Evolutionary conservation across 495 filamentous ascomycete species (phyloP).

Genomic region (Neurospora sp.): DNA sequence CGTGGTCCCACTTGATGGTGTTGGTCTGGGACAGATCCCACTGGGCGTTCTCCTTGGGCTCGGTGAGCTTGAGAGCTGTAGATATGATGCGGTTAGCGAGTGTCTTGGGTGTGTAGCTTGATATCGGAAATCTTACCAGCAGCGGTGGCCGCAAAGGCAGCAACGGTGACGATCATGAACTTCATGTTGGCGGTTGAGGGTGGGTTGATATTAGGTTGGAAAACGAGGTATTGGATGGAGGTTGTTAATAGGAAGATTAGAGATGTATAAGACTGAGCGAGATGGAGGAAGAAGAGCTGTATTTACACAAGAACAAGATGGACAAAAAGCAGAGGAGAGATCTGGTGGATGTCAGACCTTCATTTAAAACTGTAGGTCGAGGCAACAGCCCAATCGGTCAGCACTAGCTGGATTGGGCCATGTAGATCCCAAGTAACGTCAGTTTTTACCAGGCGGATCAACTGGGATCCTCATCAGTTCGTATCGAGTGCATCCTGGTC

Average conservation of each 20-base stretch:
- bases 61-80: constrained; percentile 3
- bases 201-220: neutral
- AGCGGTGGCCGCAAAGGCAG: constrained; percentile 7
- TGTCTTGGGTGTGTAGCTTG: neutral
- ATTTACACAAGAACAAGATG: neutral
- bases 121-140: neutral
- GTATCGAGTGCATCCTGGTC: neutral
- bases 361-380: neutral
- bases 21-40: constrained; percentile 13
- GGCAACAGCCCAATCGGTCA: neutral
- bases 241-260: neutral
- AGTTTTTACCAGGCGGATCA: neutral
- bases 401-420: neutral
- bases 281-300: neutral
- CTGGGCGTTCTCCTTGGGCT: neutral
- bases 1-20: constrained; percentile 11
- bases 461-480: neutral
- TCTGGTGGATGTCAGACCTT: neutral
- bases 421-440: neutral
- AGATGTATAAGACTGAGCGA: neutral
- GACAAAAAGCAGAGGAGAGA: neutral
- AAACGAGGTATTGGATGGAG: neutral
- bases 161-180: constrained; percentile 2
- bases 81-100: neutral
- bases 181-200: constrained; percentile 5